Base-by-base conservation (phyloP, 2,329 filamentous ascomycete species). In the Lojkania enalia region DNA sequence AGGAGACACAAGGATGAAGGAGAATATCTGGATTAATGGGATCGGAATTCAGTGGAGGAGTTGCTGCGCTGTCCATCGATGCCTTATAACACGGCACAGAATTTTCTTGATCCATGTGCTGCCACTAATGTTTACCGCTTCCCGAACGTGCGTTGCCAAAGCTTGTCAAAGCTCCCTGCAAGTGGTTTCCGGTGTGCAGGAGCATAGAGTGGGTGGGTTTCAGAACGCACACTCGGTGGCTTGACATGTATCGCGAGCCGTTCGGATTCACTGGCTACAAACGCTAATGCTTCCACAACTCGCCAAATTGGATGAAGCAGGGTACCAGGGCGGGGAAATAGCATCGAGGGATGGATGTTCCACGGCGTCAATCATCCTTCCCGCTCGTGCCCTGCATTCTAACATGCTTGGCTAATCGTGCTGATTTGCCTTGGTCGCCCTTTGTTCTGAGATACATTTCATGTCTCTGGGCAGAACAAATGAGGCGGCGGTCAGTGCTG, bases 321-420 rank as follows among this genome's bases (percentile, higher is more conserved):
- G 52, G 51, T 57, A 53, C 53, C 46, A 57, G 51, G 43, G 55
- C 55, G 48, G 51, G 52, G 51, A 47, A 6, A 54, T 48, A 54
- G 48, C 49, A 61, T 70, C 63, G 64, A 69, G 60, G 63, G 54
- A 56, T 21, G 49, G 48, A 31, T 48, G 66, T 69, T 56, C 45
- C 60, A 68, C 61, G 20, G 54, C 57, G 48, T 65, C 64, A 64
- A 68, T 65, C 63, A 57, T 52, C 55, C 49, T 42, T 57, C 46
- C 52, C 55, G 57, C 58, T 13, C 57, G 47, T 58, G 59, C 59
- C 59, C 55, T 68, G 61, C 54, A 56, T 54, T 30, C 42, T 41
- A 19, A 46, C 51, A 43, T 33, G 50, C 39, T 39, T 35, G 27
- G 7, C 30, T 11, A 7, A 16, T 16, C 30, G 23, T n/a, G 23